A percentile compares a stretch with the other conserved stretches of the same genome.
Conservation (phyloP, 2,329 filamentous ascomycete genomes). For the Periconia sp. region DNA sequence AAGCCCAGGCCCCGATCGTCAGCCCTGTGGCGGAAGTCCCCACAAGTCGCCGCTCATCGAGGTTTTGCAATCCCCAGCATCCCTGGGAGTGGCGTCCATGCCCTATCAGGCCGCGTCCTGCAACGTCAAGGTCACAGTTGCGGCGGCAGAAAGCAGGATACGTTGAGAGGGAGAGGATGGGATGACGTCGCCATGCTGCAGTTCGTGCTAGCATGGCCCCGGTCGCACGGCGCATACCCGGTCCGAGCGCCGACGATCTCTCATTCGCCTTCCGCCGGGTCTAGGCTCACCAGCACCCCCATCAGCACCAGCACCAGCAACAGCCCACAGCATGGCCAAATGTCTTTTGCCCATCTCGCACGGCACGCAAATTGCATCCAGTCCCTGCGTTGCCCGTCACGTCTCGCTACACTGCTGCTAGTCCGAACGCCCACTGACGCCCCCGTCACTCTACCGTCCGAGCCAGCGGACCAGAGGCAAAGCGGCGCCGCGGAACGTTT, state of each 20-base stretch:
- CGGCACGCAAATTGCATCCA: too few species aligned
- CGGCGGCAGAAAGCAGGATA: conserved; percentile 7
- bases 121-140: conserved; percentile 15
- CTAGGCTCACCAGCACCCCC: neutral
- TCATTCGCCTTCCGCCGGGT: neutral
- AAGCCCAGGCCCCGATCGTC: conserved; percentile 37
- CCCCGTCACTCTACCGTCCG: too few species aligned
- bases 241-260: neutral
- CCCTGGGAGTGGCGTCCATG: conserved; percentile 15
- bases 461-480: too few species aligned
- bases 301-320: too few species aligned
- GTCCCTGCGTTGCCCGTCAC: too few species aligned
- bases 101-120: conserved; percentile 24
- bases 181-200: conserved; percentile 5
- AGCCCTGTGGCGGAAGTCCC: conserved; percentile 24
- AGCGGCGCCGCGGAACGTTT: too few species aligned
- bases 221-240: neutral
- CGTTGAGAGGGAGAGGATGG: neutral
- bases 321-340: too few species aligned
- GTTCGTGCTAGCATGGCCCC: neutral
- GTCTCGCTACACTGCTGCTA: too few species aligned
- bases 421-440: too few species aligned
- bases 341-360: too few species aligned
- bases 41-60: conserved; percentile 26
- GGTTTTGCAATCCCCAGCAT: conserved; percentile 13